A percentile compares a stretch with the other conserved stretches of the same genome.
These are phyloP conservation scores for Pythium chondricola DNA, from an alignment of 352 stramenopile species.

Conservation along the genomic window DNA sequence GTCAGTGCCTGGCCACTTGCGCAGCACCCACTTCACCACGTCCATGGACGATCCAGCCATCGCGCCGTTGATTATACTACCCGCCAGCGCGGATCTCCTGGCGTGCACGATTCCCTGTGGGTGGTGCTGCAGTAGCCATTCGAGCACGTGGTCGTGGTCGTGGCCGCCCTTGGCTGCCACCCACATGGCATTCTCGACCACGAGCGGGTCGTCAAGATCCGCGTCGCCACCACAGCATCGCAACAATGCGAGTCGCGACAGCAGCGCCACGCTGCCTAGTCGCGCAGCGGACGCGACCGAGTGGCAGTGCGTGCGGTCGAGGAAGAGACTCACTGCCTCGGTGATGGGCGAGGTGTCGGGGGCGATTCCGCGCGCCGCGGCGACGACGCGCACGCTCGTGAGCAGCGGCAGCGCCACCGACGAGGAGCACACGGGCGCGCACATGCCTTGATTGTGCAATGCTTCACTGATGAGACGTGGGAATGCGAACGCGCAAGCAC, in stretches of 20 bases:
- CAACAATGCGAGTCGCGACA: constrained; percentile 5
- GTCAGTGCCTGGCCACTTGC: no score
- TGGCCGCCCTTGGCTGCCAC: constrained; percentile 2
- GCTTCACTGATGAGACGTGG: no score
- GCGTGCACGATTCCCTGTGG: no score
- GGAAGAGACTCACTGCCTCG: neutral
- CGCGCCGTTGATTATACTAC: neutral
- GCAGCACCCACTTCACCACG: constrained; percentile 10
- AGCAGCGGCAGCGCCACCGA: constrained; percentile 5
- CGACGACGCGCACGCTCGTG: constrained; percentile 3
- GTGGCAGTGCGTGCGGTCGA: constrained; percentile 1
- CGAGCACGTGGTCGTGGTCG: neutral
- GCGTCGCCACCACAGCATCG: neutral
- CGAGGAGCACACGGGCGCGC: no score
- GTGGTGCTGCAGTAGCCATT: neutral
- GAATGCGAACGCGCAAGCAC: no score
- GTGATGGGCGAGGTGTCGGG: constrained; percentile 2
- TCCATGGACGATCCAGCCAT: neutral
- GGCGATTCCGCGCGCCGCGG: neutral
- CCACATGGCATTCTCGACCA: constrained; percentile 1
- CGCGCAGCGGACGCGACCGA: constrained; percentile 1
- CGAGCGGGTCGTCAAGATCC: constrained; percentile 5
- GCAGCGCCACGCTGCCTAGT: constrained; percentile 10
- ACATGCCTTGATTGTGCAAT: no score
- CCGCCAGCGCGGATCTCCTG: no score